Evolutionary conservation across 2,329 filamentous ascomycete species (phyloP), one percentile per base, ranked within the genome.

Genomic region (Capronia coronata): DNA sequence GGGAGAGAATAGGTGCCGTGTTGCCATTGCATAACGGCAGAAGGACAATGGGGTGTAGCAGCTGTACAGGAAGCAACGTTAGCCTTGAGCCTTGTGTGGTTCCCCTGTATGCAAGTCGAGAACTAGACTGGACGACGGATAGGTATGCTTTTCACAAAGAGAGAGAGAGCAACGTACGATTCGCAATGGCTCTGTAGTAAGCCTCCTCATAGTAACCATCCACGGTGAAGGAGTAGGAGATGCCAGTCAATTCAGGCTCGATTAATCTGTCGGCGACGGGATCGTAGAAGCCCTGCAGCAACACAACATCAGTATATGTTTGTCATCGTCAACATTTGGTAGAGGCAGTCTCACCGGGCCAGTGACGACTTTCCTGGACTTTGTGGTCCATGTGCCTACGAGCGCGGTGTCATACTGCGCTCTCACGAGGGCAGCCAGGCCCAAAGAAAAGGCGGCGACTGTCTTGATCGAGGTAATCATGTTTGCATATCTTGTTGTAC

Each of bases 311-410:
- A 32, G 11, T 32, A 32, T n/a, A 32, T 5, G 10, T 27, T 5
- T 27, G 23, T 10, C 10, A 27, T 27, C 23, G 10, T 27, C 23
- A 10, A 35, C 11, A 38, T 18, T 38, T 2, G 35, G n/a, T 19
- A 21, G 11, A 22, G 4, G 1, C 22, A 21, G 16, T 70, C 72
- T 51, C 78, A 86, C 83, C 46, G 82, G 78, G 38, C 84, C 83
- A 7, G 83, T 87, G 38, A 86, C 63, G 34, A 84, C 84, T 54
- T 79, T 77, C 62, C 77, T 79, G 21, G 81, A 83, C 66, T 87
- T 87, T 39, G 80, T 83, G 13, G 78, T 77, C 83, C 83, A 87
- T 51, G 83, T 87, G 51, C 83, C 83, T n/a, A 80, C 74, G 25
- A 86, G 68, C 45, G 75, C 68, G n/a, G 44, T 19, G 30, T 51